phyloP scores from a whole-genome alignment of 1,139 yeast species.

The Hemisphaericaspora xylofermentans region DNA sequence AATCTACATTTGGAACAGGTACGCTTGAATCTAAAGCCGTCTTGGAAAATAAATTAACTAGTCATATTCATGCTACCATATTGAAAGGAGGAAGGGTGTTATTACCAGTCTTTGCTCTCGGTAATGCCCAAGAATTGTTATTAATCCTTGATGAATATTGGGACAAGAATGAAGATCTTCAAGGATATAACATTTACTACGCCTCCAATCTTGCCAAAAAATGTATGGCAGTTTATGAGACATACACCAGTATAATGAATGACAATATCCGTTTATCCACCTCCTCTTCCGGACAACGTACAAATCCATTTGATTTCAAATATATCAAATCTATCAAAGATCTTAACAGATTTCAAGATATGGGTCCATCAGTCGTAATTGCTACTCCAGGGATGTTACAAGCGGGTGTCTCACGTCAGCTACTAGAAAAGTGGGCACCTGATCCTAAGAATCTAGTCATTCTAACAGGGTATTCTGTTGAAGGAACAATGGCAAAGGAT shows the following conservation, averaged over 20 bases:
- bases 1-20: constrained; percentile 97
- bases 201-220: constrained; percentile 93
- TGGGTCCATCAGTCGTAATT: constrained; percentile 93
- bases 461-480: constrained; percentile 95
- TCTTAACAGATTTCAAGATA: constrained; percentile 82
- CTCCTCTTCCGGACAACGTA: constrained; percentile 32
- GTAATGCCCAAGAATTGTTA: constrained; percentile 92
- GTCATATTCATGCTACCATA: constrained; percentile 79
- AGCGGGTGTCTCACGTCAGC: constrained; percentile 88
- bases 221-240: constrained; percentile 96
- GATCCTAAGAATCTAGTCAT: constrained; percentile 87
- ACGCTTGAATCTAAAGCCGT: constrained; percentile 90
- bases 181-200: constrained; percentile 77
- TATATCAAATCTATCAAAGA: constrained; percentile 78
- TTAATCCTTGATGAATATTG: constrained; percentile 92
- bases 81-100: constrained; percentile 89
- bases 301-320: constrained; percentile 87
- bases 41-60: constrained; percentile 78
- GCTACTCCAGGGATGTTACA: constrained; percentile 99
- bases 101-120: constrained; percentile 93
- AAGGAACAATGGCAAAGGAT: constrained; percentile 95
- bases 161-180: constrained; percentile 81
- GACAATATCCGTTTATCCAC: constrained; percentile 84
- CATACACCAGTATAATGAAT: constrained; percentile 96
- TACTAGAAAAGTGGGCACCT: constrained; percentile 95